Evolutionary conservation across 2,329 filamentous ascomycete species (phyloP).

Genomic region (Penicillium olsonii): DNA sequence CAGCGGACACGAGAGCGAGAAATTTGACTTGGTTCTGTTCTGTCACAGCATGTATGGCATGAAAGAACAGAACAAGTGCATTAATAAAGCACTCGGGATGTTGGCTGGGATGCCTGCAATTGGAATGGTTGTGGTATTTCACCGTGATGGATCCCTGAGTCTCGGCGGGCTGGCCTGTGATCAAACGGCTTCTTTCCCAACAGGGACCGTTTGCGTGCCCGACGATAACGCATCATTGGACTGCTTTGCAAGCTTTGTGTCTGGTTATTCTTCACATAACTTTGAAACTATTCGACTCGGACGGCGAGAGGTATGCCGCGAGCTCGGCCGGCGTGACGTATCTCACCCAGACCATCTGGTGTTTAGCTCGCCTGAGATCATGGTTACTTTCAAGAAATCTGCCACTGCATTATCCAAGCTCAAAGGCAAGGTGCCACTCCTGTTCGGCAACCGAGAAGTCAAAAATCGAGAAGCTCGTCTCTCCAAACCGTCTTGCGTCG

Average conservation of each 20-base stretch:
- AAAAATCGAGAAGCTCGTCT: constrained; percentile 47
- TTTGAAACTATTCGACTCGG: constrained; percentile 11
- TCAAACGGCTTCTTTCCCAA: not conserved
- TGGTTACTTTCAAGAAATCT: constrained; percentile 54
- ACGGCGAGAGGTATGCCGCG: constrained; percentile 58
- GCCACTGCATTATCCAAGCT: constrained; percentile 50
- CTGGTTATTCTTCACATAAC: not conserved
- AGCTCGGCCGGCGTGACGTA: constrained; percentile 45
- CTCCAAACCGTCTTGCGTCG: constrained; percentile 46
- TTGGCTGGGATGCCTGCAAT: not conserved
- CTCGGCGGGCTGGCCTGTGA: not conserved
- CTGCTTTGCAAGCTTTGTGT: not conserved
- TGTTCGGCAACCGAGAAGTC: not conserved
- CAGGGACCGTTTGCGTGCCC: not conserved
- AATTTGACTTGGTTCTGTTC: constrained; percentile 49
- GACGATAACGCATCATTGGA: not conserved
- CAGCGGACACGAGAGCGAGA: constrained; percentile 29
- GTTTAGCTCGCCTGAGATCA: constrained; percentile 53
- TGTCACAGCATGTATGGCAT: not conserved
- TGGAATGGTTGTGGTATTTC: not conserved
- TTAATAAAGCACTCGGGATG: not conserved
- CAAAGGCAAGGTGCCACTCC: constrained; percentile 42
- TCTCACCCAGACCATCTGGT: constrained; percentile 41
- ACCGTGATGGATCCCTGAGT: not conserved
- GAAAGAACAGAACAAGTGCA: not conserved